phyloP scores from a whole-genome alignment of 2,329 filamentous ascomycete genomes.

The Xylariaceae sp. region DNA sequence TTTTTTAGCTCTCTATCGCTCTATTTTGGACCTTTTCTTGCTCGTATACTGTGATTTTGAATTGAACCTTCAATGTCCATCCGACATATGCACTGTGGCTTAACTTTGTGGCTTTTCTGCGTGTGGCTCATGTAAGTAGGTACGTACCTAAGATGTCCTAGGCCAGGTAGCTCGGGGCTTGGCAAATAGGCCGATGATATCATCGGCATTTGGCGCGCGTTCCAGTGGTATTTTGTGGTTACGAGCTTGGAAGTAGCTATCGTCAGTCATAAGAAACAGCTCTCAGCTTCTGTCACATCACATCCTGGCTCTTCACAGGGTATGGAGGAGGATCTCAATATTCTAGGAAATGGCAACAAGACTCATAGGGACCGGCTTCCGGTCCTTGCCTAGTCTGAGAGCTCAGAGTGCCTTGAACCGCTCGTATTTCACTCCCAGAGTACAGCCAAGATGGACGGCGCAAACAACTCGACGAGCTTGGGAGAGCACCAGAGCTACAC shows the following conservation, averaged over 20 bases:
- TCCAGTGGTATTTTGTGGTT: not conserved
- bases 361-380: slow-evolving; percentile 43
- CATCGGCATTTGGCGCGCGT: not conserved
- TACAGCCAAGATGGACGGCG: slow-evolving; percentile 31
- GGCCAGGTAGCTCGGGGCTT: not conserved
- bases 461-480: slow-evolving; percentile 39
- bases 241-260: not conserved
- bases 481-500: slow-evolving; percentile 52
- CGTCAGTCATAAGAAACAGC: not conserved
- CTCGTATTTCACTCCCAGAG: slow-evolving; percentile 27
- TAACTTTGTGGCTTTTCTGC: slow-evolving; percentile 1
- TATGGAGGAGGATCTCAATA: slow-evolving; percentile 8
- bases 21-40: not conserved
- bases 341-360: slow-evolving; percentile 25
- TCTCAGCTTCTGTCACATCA: not conserved
- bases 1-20: not conserved
- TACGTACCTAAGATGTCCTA: too few relatives aligned
- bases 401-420: slow-evolving; percentile 30
- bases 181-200: slow-evolving; percentile 19
- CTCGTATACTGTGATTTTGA: too few relatives aligned
- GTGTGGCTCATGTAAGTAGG: too few relatives aligned
- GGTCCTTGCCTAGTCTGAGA: slow-evolving; percentile 44
- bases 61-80: too few relatives aligned
- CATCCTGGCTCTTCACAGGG: too few relatives aligned
- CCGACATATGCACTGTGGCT: not conserved